Evolutionary conservation across 176 grass and related monocot species (phyloP).

Genomic region (Triticum dicoccoides): DNA sequence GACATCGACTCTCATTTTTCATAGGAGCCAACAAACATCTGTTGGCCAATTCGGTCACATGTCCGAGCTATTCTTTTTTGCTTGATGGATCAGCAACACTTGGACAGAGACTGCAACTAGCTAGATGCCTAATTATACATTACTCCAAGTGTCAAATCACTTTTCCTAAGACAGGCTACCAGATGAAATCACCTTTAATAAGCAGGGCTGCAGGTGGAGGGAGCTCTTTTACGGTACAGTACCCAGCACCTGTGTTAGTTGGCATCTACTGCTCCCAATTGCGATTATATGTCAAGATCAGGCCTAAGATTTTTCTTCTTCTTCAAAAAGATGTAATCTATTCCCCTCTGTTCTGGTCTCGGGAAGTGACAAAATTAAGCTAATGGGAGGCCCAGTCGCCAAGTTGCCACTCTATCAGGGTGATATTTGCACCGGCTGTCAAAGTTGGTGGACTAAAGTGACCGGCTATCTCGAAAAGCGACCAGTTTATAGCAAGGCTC

Average conservation of each 20-base stretch:
- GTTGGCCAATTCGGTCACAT: constrained; percentile 20
- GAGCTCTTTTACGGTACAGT: background rate
- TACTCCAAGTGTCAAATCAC: background rate
- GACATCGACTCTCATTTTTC: constrained; percentile 11
- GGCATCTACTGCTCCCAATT: background rate
- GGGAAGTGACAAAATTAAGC: background rate
- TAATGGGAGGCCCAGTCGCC: background rate
- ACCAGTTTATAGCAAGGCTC: background rate
- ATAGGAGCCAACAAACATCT: constrained; percentile 22
- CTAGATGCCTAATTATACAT: background rate
- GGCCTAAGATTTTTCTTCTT: background rate
- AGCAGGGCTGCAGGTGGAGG: background rate
- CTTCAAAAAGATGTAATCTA: background rate
- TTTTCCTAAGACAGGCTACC: background rate
- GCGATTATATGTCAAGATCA: background rate
- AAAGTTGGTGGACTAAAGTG: background rate
- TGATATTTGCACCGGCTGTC: background rate
- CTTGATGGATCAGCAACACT: constrained; percentile 15
- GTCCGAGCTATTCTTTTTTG: background rate
- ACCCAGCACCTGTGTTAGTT: background rate
- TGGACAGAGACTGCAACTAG: constrained; percentile 2
- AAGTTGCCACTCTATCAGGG: background rate
- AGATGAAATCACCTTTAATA: background rate
- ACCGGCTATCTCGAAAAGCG: background rate
- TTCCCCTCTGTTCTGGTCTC: background rate